A percentile compares a stretch with the other conserved stretches of the same genome.
Evolutionary conservation across 176 grass and related monocot genomes (phyloP).

Genomic region (Saccharum spontaneum): DNA sequence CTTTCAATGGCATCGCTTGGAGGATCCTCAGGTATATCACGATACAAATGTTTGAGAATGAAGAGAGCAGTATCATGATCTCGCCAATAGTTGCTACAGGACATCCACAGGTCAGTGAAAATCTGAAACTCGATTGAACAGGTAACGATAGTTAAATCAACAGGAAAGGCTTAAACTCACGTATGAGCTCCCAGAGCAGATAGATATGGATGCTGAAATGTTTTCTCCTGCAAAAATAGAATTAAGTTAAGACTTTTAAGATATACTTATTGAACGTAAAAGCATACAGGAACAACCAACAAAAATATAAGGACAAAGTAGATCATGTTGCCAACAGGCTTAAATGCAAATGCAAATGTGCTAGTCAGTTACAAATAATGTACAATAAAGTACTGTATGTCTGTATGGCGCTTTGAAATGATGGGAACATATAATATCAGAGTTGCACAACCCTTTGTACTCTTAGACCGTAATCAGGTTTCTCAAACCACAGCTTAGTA

Average conservation of each 20-base stretch:
- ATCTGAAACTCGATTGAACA: slow-evolving; percentile 12
- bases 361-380: background rate
- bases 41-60: slow-evolving; percentile 90
- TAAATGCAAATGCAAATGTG: background rate
- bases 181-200: slow-evolving; percentile 89
- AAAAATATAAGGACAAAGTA: background rate
- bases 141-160: slow-evolving; percentile 4
- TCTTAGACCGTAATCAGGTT: background rate
- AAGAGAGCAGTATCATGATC: slow-evolving; percentile 96
- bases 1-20: slow-evolving; percentile 44
- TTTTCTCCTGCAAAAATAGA: slow-evolving; percentile 73
- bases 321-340: background rate
- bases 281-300: slow-evolving; percentile 6
- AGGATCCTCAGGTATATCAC: slow-evolving; percentile 87
- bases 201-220: slow-evolving; percentile 92
- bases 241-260: background rate
- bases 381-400: background rate
- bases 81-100: slow-evolving; percentile 90
- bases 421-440: background rate
- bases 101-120: slow-evolving; percentile 15
- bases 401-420: background rate
- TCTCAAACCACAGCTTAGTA: background rate
- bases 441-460: background rate
- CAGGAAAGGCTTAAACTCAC: slow-evolving; percentile 53
- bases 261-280: background rate